Base-by-base conservation (phyloP, 148 eudicot species). In the Spergularia bocconei region DNA sequence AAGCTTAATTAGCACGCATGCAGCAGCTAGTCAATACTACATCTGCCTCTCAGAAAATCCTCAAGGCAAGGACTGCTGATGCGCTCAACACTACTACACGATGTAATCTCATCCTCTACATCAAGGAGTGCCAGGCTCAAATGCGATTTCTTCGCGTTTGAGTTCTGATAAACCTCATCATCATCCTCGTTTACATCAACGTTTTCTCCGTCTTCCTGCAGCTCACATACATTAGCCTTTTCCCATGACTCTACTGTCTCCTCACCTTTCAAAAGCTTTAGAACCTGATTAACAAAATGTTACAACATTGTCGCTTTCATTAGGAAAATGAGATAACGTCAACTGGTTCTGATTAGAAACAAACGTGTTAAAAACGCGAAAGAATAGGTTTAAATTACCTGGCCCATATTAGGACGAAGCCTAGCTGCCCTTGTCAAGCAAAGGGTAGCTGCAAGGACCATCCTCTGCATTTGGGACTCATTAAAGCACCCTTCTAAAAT, bases 381-480 rank as follows among this genome's bases (percentile, higher is more conserved):
- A 39, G 17, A 2, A 66, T 39, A n/a, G 36, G 56, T 13, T 29
- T 29, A 29, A 29, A 29, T 29, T 57, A 94, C 98, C 96, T 90
- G 90, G 82, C 63, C 83, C 91, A 92, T 92, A 53, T 80, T 82
- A 61, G 99, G 99, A 63, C 98, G 97, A 71, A 89, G 91, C 38
- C 97, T 74, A 67, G 98, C 88, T 15, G 97, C 78, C 74, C 90
- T 90, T 54, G 89, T 88, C 56, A 96, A 87, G 80, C 99, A 96
- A 47, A 92, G 84, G 25, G 86, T 83, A 63, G 94, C 98, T 72
- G 99, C 98, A 69, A 85, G 86, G 71, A 80, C 86, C 91, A 92
- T 83, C 82, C 93, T 87, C 65, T 88, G 87, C 84, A 88, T 82
- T 78, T 92, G 89, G 70, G 58, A 53, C 60, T 84, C 88, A 58